Conservation (phyloP, 495 filamentous ascomycete genomes). For the Venustampulla echinocandica region DNA sequence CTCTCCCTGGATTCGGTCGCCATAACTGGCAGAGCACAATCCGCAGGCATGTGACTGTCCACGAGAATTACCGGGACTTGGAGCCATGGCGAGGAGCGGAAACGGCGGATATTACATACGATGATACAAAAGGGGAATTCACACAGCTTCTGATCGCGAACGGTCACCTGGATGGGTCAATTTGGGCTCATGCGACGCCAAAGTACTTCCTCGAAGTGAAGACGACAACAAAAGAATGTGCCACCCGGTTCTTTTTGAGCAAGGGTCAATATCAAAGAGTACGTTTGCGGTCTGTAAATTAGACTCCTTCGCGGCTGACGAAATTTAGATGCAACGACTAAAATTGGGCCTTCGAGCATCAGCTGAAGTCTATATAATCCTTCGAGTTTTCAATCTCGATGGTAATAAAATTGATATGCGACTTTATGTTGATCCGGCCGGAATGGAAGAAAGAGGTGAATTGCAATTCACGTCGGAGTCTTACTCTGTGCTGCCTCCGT, state of each 20-base stretch:
- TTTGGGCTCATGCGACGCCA: slow-evolving; percentile 24
- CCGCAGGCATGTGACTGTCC: slow-evolving; percentile 27
- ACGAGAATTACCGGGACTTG: slow-evolving; percentile 33
- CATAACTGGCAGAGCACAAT: slow-evolving; percentile 40
- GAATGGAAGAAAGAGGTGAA: slow-evolving; percentile 4
- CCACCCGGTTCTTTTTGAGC: slow-evolving; percentile 36
- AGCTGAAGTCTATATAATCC: slow-evolving; percentile 30
- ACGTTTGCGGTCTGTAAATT: neutral
- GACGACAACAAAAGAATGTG: slow-evolving; percentile 30
- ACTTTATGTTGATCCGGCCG: slow-evolving; percentile 32
- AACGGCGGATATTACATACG: slow-evolving; percentile 35
- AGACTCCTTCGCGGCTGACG: neutral
- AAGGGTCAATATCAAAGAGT: slow-evolving; percentile 32
- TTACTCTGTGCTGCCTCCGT: slow-evolving; percentile 1
- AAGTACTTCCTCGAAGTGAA: slow-evolving; percentile 41
- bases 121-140: slow-evolving; percentile 27
- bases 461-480: slow-evolving; percentile 6
- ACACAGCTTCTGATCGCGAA: slow-evolving; percentile 29
- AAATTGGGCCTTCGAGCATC: slow-evolving; percentile 2
- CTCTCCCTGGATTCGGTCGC: slow-evolving; percentile 24
- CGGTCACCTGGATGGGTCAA: slow-evolving; percentile 24
- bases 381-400: slow-evolving; percentile 34
- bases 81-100: slow-evolving; percentile 30
- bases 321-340: slow-evolving; percentile 9
- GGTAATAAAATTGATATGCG: slow-evolving; percentile 24